A percentile compares a stretch with the other conserved stretches of the same genome.
Evolutionary conservation across 805 yeast species (phyloP).

Genomic region (Yamadazyma insecticola): DNA sequence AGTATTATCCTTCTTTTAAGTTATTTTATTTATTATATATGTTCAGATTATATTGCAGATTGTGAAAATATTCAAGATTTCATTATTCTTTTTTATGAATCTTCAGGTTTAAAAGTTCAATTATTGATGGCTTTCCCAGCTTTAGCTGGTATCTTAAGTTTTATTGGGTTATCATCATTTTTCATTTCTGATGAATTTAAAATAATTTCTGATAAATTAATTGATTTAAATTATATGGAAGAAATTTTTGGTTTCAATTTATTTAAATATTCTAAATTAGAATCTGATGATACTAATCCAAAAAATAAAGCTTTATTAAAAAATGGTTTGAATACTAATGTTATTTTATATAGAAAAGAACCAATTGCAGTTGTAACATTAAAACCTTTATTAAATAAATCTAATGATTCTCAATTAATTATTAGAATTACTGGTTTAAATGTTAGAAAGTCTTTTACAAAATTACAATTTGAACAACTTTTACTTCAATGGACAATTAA

Average conservation of each 20-base stretch:
- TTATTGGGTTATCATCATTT: slow-evolving; percentile 20
- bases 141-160: slow-evolving; percentile 5
- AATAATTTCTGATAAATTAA: slow-evolving; percentile 25
- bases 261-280: slow-evolving; percentile 37
- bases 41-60: slow-evolving; percentile 26
- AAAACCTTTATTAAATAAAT: slow-evolving; percentile 34
- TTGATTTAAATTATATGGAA: slow-evolving; percentile 18
- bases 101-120: slow-evolving; percentile 20
- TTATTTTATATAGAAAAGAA: slow-evolving; percentile 60
- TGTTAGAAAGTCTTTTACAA: slow-evolving; percentile 62
- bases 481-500: slow-evolving; percentile 56
- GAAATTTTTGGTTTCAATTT: slow-evolving; percentile 50
- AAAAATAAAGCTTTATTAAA: slow-evolving; percentile 22
- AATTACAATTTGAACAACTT: slow-evolving; percentile 60
- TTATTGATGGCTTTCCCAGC: slow-evolving; percentile 30
- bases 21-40: slow-evolving; percentile 14
- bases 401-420: slow-evolving; percentile 38
- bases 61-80: slow-evolving; percentile 30
- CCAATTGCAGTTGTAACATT: slow-evolving; percentile 64
- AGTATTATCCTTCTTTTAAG: slow-evolving; percentile 12
- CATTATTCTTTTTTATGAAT: slow-evolving; percentile 14
- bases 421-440: slow-evolving; percentile 56
- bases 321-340: slow-evolving; percentile 45
- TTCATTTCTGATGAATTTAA: slow-evolving; percentile 47
- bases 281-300: slow-evolving; percentile 8